Conservation (phyloP, 2,329 filamentous ascomycete genomes). For the Lasiodiplodia hormozganensis region DNA sequence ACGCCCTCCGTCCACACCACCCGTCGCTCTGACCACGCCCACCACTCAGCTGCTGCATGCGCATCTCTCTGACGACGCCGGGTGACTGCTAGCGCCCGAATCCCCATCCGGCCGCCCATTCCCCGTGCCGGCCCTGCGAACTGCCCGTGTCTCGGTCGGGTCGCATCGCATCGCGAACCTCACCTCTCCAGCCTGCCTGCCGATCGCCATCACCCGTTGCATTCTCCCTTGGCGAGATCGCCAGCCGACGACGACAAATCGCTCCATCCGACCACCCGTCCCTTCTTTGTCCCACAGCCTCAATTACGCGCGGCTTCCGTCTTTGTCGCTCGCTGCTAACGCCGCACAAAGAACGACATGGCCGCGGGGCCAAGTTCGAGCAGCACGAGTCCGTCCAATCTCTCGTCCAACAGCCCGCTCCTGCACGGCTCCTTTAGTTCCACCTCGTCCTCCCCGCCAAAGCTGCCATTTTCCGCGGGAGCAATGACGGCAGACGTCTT, state of each 20-base stretch:
- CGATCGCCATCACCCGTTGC: constrained; percentile 21
- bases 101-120: background rate
- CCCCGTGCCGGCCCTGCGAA: constrained; percentile 10
- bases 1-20: constrained; percentile 11
- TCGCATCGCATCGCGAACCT: constrained; percentile 27
- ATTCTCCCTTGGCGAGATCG: constrained; percentile 11
- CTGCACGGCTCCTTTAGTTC: constrained; percentile 49
- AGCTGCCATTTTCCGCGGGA: constrained; percentile 43
- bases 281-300: constrained; percentile 27
- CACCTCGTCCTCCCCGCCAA: constrained; percentile 48
- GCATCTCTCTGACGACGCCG: constrained; percentile 12
- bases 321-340: constrained; percentile 22
- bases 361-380: constrained; percentile 50
- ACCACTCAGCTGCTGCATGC: constrained; percentile 26
- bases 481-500: constrained; percentile 52
- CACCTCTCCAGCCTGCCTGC: constrained; percentile 1
- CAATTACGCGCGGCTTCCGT: constrained; percentile 19
- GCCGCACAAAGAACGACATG: constrained; percentile 36
- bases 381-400: constrained; percentile 49
- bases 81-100: constrained; percentile 24
- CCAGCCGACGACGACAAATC: background rate
- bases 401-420: constrained; percentile 47
- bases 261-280: constrained; percentile 15
- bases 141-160: constrained; percentile 28
- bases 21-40: constrained; percentile 1